phyloP scores from a whole-genome alignment of 768 basidiomycete genomes.

The Termitomyces titanicus region DNA sequence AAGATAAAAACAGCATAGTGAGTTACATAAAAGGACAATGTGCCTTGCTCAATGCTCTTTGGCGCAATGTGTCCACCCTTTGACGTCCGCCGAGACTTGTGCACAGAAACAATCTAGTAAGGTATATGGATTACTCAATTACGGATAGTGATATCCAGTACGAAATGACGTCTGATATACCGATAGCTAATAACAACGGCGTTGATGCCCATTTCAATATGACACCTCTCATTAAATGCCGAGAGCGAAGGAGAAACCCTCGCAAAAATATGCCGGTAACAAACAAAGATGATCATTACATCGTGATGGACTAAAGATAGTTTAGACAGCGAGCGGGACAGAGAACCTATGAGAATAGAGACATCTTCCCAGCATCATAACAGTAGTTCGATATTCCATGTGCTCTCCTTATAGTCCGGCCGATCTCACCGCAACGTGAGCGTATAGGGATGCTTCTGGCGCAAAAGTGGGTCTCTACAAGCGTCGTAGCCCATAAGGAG shows the following conservation, averaged over 20 bases:
- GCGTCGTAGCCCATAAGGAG: slow-evolving; percentile 7
- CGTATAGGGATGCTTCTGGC: background rate
- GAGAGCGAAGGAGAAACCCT: slow-evolving; percentile 2
- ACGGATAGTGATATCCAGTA: no score
- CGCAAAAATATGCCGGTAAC: background rate
- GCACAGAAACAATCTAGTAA: no score
- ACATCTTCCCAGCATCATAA: slow-evolving; percentile 11
- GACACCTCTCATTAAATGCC: background rate
- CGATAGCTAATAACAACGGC: background rate
- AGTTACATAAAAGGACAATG: no score
- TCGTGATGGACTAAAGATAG: slow-evolving; percentile 4
- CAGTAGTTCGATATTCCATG: background rate
- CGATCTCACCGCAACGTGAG: slow-evolving; percentile 7
- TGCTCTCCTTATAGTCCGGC: no score
- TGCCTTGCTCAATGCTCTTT: no score
- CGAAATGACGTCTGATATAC: background rate
- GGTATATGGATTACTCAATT: no score
- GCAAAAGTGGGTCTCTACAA: background rate
- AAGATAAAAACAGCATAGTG: no score
- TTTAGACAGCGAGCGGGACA: slow-evolving; percentile 2
- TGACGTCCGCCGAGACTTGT: no score
- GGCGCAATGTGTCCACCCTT: no score
- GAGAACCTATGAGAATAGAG: background rate
- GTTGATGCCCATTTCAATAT: background rate
- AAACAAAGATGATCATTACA: slow-evolving; percentile 2